A percentile compares a stretch with the other conserved stretches of the same genome.
Conservation (phyloP, 768 basidiomycete species). For the Neoboletus magnificus region DNA sequence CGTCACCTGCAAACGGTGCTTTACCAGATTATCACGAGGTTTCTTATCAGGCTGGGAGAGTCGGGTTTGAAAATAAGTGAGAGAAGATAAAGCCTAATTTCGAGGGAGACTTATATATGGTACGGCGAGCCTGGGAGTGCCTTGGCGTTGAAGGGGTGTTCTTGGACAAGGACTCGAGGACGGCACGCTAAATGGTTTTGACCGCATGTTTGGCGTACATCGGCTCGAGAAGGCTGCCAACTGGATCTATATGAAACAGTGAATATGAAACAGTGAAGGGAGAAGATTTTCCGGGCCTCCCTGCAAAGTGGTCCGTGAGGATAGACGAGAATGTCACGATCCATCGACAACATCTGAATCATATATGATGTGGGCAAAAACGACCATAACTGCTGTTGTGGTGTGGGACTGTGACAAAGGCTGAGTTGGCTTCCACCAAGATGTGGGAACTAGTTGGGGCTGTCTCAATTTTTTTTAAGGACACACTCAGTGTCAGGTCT, state of each 20-base stretch:
- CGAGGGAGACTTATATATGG: slow-evolving; percentile 8
- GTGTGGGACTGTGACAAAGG: background rate
- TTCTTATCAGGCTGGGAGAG: background rate
- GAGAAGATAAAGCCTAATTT: background rate
- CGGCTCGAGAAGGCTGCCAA: background rate
- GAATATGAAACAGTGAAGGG: background rate
- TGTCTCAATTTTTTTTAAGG: too few species aligned
- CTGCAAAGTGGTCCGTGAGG: background rate
- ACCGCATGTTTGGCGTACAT: background rate
- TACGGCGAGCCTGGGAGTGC: slow-evolving; percentile 15
- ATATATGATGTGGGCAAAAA: background rate
- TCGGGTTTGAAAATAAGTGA: background rate
- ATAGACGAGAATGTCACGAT: background rate
- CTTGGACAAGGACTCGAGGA: background rate
- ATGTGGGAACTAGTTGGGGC: too few species aligned
- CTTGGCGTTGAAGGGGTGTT: background rate
- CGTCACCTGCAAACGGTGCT: background rate
- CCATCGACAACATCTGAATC: background rate
- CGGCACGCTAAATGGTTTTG: background rate
- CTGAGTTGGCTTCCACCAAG: background rate
- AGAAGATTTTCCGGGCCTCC: background rate
- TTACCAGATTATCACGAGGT: background rate
- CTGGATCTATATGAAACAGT: background rate
- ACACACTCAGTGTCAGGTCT: too few species aligned
- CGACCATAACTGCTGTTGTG: background rate